Evolutionary conservation across 495 filamentous ascomycete species (phyloP), one percentile per base, ranked within the genome.

Genomic region (Trichocladium antarcticum): DNA sequence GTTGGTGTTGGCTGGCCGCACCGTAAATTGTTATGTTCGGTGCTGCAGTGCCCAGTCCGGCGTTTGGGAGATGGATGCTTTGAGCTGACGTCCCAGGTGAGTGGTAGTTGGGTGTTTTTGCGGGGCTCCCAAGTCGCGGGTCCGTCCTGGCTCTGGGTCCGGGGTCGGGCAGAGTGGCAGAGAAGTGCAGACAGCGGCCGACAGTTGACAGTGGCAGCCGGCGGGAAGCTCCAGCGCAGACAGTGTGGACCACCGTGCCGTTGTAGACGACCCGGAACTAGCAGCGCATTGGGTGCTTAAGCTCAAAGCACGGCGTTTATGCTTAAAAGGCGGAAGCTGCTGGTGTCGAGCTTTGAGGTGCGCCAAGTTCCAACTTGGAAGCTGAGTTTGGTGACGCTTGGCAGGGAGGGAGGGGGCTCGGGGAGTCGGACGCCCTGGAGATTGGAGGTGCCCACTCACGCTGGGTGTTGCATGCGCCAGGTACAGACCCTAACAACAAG

Each of bases 21-120:
- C 41, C 19, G 24, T 34, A 12, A 27, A 35, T 12, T 37, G 49
- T 39, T 56, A 42, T 51, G 46, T 48, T 14, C 38, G 49, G 21
- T 40, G 56, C 46, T 42, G 49, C 31, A 42, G 22, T 42, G 39
- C 15, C 39, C 22, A 12, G 38, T 28, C 16, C 17, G 40, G 37
- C 36, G 47, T 47, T 50, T 51, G 53, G 43, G 48, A 51, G 41
- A 55, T 47, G 42, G 53, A 50, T 42, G 37, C 46, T 51, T 44
- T 24, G 47, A 50, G 53, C 53, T 55, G 53, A 50, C 53, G 38
- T 47, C 35, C 53, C 42, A 44, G 46, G 3, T n/a, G n/a, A n/a
- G n/a, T 36, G 39, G 46, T 34, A 24, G 29, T 22, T 42, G 38
- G 44, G 47, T 43, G 37, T 42, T 55, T 50, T 55, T 55, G 47